Base-by-base conservation (phyloP, 2,329 filamentous ascomycete genomes). In the Calonectria pseudoreteaudii region DNA sequence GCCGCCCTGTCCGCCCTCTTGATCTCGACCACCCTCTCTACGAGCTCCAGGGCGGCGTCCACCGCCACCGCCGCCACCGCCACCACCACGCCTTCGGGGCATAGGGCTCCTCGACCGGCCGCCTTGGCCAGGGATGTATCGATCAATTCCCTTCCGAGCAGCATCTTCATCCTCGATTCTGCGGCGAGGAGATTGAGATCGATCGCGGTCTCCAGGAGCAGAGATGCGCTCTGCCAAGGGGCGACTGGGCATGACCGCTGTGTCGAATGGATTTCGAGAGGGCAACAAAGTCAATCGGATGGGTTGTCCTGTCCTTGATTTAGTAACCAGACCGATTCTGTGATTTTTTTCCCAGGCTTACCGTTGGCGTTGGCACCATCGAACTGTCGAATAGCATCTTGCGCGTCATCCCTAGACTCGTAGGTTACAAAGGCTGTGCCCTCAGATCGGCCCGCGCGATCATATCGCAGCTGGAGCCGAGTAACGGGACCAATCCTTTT, bases 311-410 rank as follows among this genome's bases (percentile, higher is more conserved):
- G 56, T 1, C 64, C 13, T 26, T 3, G 4, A 18, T 44, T 81
- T 41, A 80, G 73, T 30, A 38, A 60, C 31, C 5, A 2, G 5
- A 9, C 10, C 14, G 11, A n/a, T 18, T 30, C 36, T 23, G n/a
- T 8, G 36, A 31, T 10, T 28, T 10, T 28, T n/a, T 31, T 18
- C 4, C 49, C 44, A 64, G 41, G 16, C 73, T 47, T 87, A 89
- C 93, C 94, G 79, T 97, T 96, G 71, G 96, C 96, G 82, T 98
- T 98, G 76, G 95, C 95, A 70, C 95, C 95, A 82, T 98, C 93
- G 81, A 94, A 98, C 80, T 98, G 93, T 68, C 88, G 89, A 70
- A 98, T 90, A 2, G 96, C 96, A 58, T 90, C 88, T 79, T 90
- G 87, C 13, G 96, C 96, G 83, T 98, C 94, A 62, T 91, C 89